These are phyloP conservation scores for Basipetospora sp. DNA, from an alignment of 2,329 filamentous ascomycete genomes.

Conservation along the genomic window DNA sequence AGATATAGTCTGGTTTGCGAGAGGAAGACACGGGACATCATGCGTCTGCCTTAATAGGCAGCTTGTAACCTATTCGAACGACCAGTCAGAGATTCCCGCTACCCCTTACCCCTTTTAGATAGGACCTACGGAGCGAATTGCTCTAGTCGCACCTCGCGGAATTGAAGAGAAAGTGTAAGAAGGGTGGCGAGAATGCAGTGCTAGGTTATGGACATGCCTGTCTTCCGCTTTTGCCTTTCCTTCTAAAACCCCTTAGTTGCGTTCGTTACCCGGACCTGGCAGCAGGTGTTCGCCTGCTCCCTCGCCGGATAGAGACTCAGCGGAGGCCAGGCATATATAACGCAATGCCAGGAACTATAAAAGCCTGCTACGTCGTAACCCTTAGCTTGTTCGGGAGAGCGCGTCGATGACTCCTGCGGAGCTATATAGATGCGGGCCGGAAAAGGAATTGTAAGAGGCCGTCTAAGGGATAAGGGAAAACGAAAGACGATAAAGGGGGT, in stretches of 20 bases:
- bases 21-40: background rate
- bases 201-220: background rate
- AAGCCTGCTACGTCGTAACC: background rate
- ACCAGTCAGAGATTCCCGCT: background rate
- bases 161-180: background rate
- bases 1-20: background rate
- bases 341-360: background rate
- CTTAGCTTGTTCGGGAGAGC: background rate
- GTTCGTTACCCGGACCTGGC: background rate
- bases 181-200: background rate
- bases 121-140: background rate
- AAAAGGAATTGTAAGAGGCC: background rate
- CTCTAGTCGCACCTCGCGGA: background rate
- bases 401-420: background rate
- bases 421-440: background rate
- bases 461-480: background rate
- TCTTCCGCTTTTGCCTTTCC: background rate
- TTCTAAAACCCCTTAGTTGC: background rate
- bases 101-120: background rate
- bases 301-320: background rate
- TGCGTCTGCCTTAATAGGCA: background rate
- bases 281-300: background rate
- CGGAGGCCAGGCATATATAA: background rate
- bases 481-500: background rate
- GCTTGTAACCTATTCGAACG: background rate